Evolutionary conservation across 345 rosid genomes (phyloP), one percentile per base, ranked within the genome.

Genomic region (Hibiscus syriacus): DNA sequence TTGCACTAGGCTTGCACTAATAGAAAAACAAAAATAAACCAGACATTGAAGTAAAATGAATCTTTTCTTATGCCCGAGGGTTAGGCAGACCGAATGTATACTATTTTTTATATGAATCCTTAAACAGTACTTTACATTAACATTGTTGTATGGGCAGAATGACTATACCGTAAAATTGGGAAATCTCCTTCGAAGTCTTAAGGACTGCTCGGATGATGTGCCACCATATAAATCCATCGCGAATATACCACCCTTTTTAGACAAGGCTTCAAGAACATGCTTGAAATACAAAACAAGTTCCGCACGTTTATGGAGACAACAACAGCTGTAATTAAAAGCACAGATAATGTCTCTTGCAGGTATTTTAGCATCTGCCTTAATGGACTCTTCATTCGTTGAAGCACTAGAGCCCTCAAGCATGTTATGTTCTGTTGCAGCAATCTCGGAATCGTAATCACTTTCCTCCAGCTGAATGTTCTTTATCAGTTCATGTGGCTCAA

Each of bases 201-300:
- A 73, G 74, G 83, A 83, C 68, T 78, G 68, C 80, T 92, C 98
- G 6, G 92, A 85, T 61, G 98, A 92, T 48, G 90, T 79, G 43
- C 98, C 95, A n/a, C 98, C 98, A 41, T 86, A 92, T 43, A 92
- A 72, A 79, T 92, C 97, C 92, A 92, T 88, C 56, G 80, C 96
- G 66, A 92, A 92, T 20, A 92, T 85, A 36, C 96, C 97, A 3
- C 98, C 95, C 66, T 64, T 82, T 72, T 80, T 85, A 17, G 97
- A 86, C 82, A 90, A 84, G 50, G 86, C 68, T 1, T 79, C 75
- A 39, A 69, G 80, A 54, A 79, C 97, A 57, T 90, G 83, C 75
- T 82, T 85, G 84, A 92, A 92, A 78, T 90, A 90, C 73, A 83
- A 61, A 66, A 92, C 81, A 73, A 90, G 74, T 11, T 90, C 90